phyloP scores from a whole-genome alignment of 1,284 basidiomycete genomes.

The Sporisorium graminicola region DNA sequence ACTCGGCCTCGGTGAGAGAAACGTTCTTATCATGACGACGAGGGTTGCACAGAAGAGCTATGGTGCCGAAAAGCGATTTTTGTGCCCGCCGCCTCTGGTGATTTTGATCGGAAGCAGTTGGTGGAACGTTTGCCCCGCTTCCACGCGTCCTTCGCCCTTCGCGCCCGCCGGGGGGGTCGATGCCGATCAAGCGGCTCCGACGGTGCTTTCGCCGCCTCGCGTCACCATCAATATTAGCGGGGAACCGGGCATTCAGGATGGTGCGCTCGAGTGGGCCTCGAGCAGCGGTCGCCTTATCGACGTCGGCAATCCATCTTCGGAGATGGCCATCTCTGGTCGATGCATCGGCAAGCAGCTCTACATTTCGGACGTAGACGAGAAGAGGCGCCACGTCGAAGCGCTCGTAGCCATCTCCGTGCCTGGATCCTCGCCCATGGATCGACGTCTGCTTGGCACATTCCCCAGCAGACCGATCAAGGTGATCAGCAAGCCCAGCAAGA shows the following conservation, averaged over 20 bases:
- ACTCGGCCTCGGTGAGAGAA: slow-evolving; percentile 89
- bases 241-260: slow-evolving; percentile 84
- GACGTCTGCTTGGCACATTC: slow-evolving; percentile 78
- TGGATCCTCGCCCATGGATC: slow-evolving; percentile 75
- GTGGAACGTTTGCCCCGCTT: slow-evolving; percentile 75
- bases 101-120: slow-evolving; percentile 94
- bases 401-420: slow-evolving; percentile 80
- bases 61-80: slow-evolving; percentile 94
- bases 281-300: slow-evolving; percentile 85
- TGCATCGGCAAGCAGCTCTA: slow-evolving; percentile 90
- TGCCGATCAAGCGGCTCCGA: slow-evolving; percentile 67
- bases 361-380: slow-evolving; percentile 80
- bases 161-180: slow-evolving; percentile 21
- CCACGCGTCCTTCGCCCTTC: slow-evolving; percentile 67
- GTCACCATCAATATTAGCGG: slow-evolving; percentile 92
- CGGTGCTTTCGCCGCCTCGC: slow-evolving; percentile 81
- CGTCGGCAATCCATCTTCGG: slow-evolving; percentile 74
- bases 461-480: slow-evolving; percentile 94
- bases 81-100: slow-evolving; percentile 94
- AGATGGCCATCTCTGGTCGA: slow-evolving; percentile 74
- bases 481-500: slow-evolving; percentile 81
- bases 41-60: slow-evolving; percentile 97
- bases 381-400: slow-evolving; percentile 61
- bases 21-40: slow-evolving; percentile 93
- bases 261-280: slow-evolving; percentile 85